Conservation (phyloP, 2,329 filamentous ascomycete species). For the Aspergillus aculeatinus region DNA sequence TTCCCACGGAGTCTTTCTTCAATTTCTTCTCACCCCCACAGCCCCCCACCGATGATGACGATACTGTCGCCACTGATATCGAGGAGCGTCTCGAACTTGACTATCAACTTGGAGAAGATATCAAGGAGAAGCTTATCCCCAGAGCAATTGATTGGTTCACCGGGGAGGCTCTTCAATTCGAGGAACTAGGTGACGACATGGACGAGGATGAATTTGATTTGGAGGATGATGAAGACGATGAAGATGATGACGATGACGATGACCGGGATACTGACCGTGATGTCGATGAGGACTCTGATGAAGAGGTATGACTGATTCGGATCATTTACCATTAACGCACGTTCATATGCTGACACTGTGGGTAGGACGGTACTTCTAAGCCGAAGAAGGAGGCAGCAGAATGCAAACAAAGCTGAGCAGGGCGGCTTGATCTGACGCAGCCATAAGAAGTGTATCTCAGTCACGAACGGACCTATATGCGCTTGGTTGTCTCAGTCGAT, state of each 20-base stretch:
- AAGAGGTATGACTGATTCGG: slow-evolving; percentile 42
- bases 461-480: neutral
- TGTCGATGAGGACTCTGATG: slow-evolving; percentile 64
- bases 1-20: slow-evolving; percentile 97
- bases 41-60: slow-evolving; percentile 69
- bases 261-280: slow-evolving; percentile 64
- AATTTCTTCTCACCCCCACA: slow-evolving; percentile 98
- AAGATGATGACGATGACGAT: slow-evolving; percentile 85
- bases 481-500: neutral
- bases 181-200: slow-evolving; percentile 85
- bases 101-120: slow-evolving; percentile 98
- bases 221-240: slow-evolving; percentile 84
- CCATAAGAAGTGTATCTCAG: neutral
- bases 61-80: slow-evolving; percentile 79
- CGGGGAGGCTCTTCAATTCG: slow-evolving; percentile 92
- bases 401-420: slow-evolving; percentile 85
- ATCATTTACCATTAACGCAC: neutral
- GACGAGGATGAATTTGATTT: slow-evolving; percentile 83
- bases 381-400: slow-evolving; percentile 92
- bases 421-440: neutral
- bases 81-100: slow-evolving; percentile 97
- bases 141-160: slow-evolving; percentile 99
- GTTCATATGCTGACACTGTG: slow-evolving; percentile 6
- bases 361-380: slow-evolving; percentile 81
- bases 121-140: slow-evolving; percentile 99